Evolutionary conservation across 169 alveolate species (phyloP).

Genomic region (Eimeria praecox): DNA sequence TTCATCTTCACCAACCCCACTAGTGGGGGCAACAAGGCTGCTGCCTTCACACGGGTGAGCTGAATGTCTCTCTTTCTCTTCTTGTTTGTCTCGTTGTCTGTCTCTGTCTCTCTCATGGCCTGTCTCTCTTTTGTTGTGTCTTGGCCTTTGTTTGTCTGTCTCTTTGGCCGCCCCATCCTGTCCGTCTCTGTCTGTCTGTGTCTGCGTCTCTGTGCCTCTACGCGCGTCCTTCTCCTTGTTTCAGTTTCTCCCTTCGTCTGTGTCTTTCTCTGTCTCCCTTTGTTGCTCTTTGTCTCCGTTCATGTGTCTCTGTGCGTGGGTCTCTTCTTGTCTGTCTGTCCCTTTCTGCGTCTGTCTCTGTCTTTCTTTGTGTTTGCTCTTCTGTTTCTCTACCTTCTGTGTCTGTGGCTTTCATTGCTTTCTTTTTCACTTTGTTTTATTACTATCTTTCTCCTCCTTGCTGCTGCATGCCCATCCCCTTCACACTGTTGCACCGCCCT

Average conservation of each 20-base stretch:
- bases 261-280: not conserved
- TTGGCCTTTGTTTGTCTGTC: too few relatives aligned
- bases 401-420: not conserved
- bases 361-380: not conserved
- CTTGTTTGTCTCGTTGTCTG: not conserved
- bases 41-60: slow-evolving; percentile 80
- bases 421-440: not conserved
- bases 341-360: not conserved
- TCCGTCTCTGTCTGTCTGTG: too few relatives aligned
- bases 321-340: too few relatives aligned
- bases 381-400: not conserved
- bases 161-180: too few relatives aligned
- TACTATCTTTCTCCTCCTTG: too few relatives aligned
- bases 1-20: slow-evolving; percentile 87
- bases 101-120: not conserved
- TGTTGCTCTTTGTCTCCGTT: not conserved
- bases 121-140: too few relatives aligned
- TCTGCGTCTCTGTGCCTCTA: too few relatives aligned
- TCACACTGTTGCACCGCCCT: too few relatives aligned
- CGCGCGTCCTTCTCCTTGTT: not conserved
- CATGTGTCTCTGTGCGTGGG: too few relatives aligned
- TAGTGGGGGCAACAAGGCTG: slow-evolving; percentile 87
- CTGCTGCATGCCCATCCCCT: too few relatives aligned
- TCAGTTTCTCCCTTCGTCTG: not conserved
- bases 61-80: not conserved